Evolutionary conservation across 768 basidiomycete genomes (phyloP), one percentile per base, ranked within the genome.

Genomic region (Lactifluus subvellereus): DNA sequence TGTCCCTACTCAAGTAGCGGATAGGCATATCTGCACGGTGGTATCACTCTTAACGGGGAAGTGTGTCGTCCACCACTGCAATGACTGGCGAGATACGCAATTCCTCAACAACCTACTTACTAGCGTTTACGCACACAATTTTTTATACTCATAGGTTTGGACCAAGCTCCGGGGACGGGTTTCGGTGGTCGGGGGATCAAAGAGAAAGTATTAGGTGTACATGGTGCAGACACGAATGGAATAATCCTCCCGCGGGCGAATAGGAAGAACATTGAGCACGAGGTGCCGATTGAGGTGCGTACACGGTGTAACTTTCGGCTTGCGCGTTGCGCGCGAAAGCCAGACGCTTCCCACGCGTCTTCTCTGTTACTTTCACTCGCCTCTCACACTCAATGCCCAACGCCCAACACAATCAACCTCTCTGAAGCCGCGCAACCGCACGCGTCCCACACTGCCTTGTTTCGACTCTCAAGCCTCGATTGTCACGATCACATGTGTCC

Each of bases 151-250:
- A 20, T 35, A 30, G 13, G 22, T 40, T 11, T 43, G 86, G 84
- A 88, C 94, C 57, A 96, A 94, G 0, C 79, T 94, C 1, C 83
- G 91, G 2, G 90, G 91, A 16, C 84, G 84, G 8, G 87, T 93
- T 42, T 89, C 86, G 0, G 84, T 91, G 5, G 89, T 96, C 2
- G 93, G 93, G 4, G 93, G 93, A 90, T 96, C 74, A 93, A 94
- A 71, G 94, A 94, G 78, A 92, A 92, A 71, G 84, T 95, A 1
- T 81, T 96, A 18, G 93, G 92, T 16, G 94, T 94, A 0, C 92
- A 95, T 72, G 84, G 94, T 6, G 91, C 91, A 2, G 84, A 88
- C 40, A 84, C 94, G 49, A 86, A 80, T 53, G 94, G 87, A 71
- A 83, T 96, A 38, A 87, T 97, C 59, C 77, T 97, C 6, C 94